phyloP scores from a whole-genome alignment of 2,329 filamentous ascomycete species.

The Hirsutella minnesotensis region DNA sequence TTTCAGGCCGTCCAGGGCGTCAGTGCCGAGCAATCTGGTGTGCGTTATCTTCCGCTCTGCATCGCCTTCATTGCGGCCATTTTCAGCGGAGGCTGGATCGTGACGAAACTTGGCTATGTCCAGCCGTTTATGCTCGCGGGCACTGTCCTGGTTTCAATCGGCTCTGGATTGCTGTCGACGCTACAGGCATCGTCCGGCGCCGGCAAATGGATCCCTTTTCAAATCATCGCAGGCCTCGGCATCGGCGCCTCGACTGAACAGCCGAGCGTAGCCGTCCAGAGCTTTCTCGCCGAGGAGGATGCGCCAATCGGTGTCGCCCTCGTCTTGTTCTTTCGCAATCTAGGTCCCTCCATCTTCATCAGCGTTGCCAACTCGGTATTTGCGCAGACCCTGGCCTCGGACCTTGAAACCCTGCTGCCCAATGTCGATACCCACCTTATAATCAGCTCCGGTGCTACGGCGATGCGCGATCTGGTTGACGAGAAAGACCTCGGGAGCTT shows the following conservation, averaged over 20 bases:
- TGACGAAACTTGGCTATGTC: neutral
- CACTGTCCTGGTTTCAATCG: neutral
- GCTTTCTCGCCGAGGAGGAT: neutral
- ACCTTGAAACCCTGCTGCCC: neutral
- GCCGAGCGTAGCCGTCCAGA: neutral
- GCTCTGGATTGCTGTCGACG: neutral
- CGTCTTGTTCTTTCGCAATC: neutral
- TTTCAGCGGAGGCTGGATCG: constrained; percentile 1
- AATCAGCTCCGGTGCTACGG: neutral
- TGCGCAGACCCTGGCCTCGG: neutral
- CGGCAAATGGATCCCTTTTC: neutral
- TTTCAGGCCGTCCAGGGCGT: constrained; percentile 1
- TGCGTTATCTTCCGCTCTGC: constrained; percentile 1
- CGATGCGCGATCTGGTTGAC: neutral
- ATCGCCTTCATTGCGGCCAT: neutral
- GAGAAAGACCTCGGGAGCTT: neutral
- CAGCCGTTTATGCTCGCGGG: constrained; percentile 1
- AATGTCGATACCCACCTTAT: neutral
- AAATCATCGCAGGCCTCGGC: neutral
- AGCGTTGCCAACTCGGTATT: neutral
- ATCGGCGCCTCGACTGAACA: neutral
- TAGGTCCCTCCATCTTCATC: neutral
- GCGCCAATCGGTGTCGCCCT: constrained; percentile 1
- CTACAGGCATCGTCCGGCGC: neutral
- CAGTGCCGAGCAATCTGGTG: neutral